Evolutionary conservation across 371 early-diverging fungal species (phyloP), one percentile per base, ranked within the genome.

Genomic region (Mortierella sp.): DNA sequence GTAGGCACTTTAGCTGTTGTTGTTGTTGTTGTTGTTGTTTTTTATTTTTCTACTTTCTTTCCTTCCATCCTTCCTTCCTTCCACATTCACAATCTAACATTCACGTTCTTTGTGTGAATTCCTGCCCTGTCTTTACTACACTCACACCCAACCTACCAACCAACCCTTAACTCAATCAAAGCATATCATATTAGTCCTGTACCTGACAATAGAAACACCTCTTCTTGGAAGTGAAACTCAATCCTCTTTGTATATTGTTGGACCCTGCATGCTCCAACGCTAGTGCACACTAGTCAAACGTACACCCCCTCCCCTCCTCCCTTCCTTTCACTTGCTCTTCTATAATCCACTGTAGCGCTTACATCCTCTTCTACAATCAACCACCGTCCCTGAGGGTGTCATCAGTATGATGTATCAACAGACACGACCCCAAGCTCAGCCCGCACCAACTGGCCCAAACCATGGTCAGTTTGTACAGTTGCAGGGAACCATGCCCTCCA

Each of bases 401-500:
- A 10, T 16, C 2, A 20, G 22, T 12, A 68, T 60, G 43, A 59
- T 68, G 61, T 43, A 68, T 37, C 68, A 59, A 26, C 59, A 66
- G 43, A 55, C 57, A 45, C 54, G 57, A 8, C 40, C 66, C 26
- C 67, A 51, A 16, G 0, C 67, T n/a, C 67, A 66, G 59, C 45
- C 30, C 37, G 14, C 32, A 12, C 24, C 37, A 32, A 20, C 32
- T 5, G 64, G 32, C 16, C 40, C 24, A 16, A 2, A n/a, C 11
- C 54, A 66, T 24, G 5, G 32, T 24, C 66, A 66, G 39, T 40
- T 55, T 37, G 66, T 39, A 40, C 67, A 66, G 47, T 28, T 30
- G 30, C 67, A 66, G 35, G 22, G 39, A 60, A 32, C 20, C 14
- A 37, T 10, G 4, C 22, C 35, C 5, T 30, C 22, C 4, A 18